phyloP scores from a whole-genome alignment of 2,329 filamentous ascomycete species.

The Penicillium sp. region DNA sequence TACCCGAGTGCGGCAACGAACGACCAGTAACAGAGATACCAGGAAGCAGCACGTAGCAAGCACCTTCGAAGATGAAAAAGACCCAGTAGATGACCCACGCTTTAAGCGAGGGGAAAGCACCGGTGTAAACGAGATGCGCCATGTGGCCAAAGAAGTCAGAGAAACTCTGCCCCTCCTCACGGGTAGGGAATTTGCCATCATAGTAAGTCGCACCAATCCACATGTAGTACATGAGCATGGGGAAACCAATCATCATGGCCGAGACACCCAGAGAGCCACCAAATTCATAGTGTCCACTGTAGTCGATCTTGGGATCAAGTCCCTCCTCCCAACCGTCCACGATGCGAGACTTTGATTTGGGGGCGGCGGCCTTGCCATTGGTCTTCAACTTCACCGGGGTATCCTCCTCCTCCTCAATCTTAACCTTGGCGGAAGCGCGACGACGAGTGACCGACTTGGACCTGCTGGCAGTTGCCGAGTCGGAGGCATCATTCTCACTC shows the following conservation, averaged over 20 bases:
- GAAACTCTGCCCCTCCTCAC: conserved; percentile 64
- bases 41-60: conserved; percentile 81
- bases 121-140: conserved; percentile 71
- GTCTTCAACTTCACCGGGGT: conserved; percentile 19
- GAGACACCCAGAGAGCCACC: conserved; percentile 79
- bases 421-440: conserved; percentile 31
- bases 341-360: conserved; percentile 30
- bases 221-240: conserved; percentile 98
- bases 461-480: conserved; percentile 23
- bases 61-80: conserved; percentile 82
- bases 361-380: conserved; percentile 25
- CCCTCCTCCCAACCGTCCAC: conserved; percentile 45
- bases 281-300: conserved; percentile 69
- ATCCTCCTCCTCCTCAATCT: conserved; percentile 27
- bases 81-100: conserved; percentile 95
- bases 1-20: conserved; percentile 76
- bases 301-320: conserved; percentile 45
- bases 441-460: conserved; percentile 31
- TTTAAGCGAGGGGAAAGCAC: conserved; percentile 77
- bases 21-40: conserved; percentile 88
- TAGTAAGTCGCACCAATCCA: conserved; percentile 96
- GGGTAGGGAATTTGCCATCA: conserved; percentile 74
- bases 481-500: conserved; percentile 30
- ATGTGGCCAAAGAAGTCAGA: conserved; percentile 72
- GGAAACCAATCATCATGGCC: conserved; percentile 89